Evolutionary conservation across 192 early-diverging fungal genomes (phyloP).

Genomic region (Spinellus fusiger): DNA sequence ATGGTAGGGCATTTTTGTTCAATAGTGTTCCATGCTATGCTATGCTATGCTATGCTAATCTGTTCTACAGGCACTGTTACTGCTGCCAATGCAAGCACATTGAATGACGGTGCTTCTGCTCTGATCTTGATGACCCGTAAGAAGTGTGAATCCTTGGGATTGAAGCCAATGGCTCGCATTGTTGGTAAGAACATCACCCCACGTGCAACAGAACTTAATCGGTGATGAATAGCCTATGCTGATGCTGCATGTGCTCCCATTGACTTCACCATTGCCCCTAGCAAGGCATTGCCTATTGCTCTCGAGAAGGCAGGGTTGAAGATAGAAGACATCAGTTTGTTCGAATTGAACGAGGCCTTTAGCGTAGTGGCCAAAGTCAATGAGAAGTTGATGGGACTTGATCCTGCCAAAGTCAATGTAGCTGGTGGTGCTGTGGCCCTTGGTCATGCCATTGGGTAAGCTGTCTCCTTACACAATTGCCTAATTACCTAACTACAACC

Average conservation of each 20-base stretch:
- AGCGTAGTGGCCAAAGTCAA: conserved; percentile 88
- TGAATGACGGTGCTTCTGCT: conserved; percentile 96
- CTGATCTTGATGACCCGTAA: conserved; percentile 75
- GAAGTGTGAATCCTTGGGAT: conserved; percentile 65
- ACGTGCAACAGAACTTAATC: background rate
- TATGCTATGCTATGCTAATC: conserved; percentile 4
- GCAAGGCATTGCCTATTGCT: conserved; percentile 87
- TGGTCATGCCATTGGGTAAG: conserved; percentile 75
- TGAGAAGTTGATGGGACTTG: conserved; percentile 75
- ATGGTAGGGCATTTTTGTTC: conserved; percentile 45
- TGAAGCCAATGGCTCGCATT: conserved; percentile 86
- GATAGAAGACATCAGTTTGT: conserved; percentile 83
- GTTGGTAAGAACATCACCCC: conserved; percentile 36
- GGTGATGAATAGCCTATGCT: conserved; percentile 49
- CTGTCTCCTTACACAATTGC: background rate
- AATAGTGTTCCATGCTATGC: conserved; percentile 4
- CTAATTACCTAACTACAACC: background rate
- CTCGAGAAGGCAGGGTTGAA: conserved; percentile 79
- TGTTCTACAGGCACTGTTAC: conserved; percentile 71
- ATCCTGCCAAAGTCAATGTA: conserved; percentile 68
- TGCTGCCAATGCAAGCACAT: conserved; percentile 90
- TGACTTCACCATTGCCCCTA: conserved; percentile 94
- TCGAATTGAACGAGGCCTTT: conserved; percentile 98
- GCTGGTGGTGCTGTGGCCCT: conserved; percentile 77
- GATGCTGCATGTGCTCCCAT: conserved; percentile 88